Base-by-base conservation (phyloP, 495 filamentous ascomycete genomes). In the Ascodesmis nigricans region DNA sequence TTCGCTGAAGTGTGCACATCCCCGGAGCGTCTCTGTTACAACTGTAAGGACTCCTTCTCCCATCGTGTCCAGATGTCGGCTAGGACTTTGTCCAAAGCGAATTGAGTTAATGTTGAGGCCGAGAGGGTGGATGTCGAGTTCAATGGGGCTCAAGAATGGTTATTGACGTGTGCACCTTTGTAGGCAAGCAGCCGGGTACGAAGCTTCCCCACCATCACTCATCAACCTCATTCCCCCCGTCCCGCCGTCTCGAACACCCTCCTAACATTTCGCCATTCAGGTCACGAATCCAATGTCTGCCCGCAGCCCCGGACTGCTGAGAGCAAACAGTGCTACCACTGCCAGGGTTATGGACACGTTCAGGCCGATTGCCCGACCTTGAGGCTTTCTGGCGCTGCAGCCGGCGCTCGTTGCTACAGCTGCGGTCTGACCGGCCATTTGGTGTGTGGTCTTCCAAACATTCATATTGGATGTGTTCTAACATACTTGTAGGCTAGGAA, bases 271-370 rank as follows among this genome's bases (percentile, higher is more conserved):
- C 29, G 30, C 52, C 26, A 20, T 42, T 52, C 43, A 91, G 83
- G 90, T 55, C 90, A 99, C 60, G 90, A 99, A 58, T 93, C 84
- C 35, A 95, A 83, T 63, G 72, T 72, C 50, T 99, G 90, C 66
- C 90, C 90, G 43, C 75, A 77, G 54, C 90, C 90, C 45, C 72
- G 90, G 56, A 91, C 83, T 26, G 92, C 90, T 40, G 87, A 99
- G 60, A 78, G 78, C 25, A 99, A 99, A 70, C 90, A 99, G 62
- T 99, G 90, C 71, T 99, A 99, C 56, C 87, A 95, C 62, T 99
- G 90, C 65, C 87, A 95, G 60, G 90, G 90, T 22, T 65, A 93
- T 40, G 90, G 90, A 38, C 90, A 99, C 54, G 87, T 99, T 50
- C 90, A 99, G 62, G 90, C 90, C 42, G 90, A 95, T 56, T 99